Conservation (phyloP, 371 early-diverging fungal genomes). For the Zychaea mexicana region DNA sequence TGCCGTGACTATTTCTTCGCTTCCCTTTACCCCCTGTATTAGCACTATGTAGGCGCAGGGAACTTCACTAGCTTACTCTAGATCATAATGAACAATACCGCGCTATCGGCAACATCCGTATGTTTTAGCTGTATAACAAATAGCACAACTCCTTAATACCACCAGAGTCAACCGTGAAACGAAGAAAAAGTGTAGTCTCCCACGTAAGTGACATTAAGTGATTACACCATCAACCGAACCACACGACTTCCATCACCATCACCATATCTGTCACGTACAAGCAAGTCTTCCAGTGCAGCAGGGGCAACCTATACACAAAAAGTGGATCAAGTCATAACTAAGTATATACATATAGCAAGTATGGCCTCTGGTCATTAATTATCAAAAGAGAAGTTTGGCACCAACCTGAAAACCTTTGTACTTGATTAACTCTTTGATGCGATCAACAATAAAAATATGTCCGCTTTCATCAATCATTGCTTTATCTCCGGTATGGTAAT, state of each 20-base stretch:
- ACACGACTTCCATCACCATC: too few relatives aligned
- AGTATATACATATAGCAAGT: not conserved
- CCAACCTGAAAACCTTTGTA: slow-evolving; percentile 73
- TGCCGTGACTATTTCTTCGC: too few relatives aligned
- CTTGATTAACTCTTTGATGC: slow-evolving; percentile 78
- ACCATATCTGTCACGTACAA: slow-evolving; percentile 20
- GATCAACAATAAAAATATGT: slow-evolving; percentile 67
- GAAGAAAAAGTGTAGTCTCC: too few relatives aligned
- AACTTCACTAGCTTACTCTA: slow-evolving; percentile 63
- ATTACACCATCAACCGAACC: too few relatives aligned
- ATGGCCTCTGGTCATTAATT: too few relatives aligned
- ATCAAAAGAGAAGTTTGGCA: too few relatives aligned
- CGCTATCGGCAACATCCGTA: slow-evolving; percentile 69
- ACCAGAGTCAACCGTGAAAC: too few relatives aligned
- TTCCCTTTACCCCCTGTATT: too few relatives aligned
- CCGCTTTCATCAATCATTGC: slow-evolving; percentile 62
- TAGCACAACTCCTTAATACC: not conserved
- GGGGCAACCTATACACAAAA: slow-evolving; percentile 9
- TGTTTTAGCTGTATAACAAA: slow-evolving; percentile 50
- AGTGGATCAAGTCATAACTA: too few relatives aligned
- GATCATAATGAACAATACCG: slow-evolving; percentile 65
- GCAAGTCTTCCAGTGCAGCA: slow-evolving; percentile 33
- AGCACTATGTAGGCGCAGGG: slow-evolving; percentile 74
- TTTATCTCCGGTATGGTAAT: slow-evolving; percentile 86
- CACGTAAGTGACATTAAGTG: too few relatives aligned